These are phyloP conservation scores for Tuber microsphaerosporum DNA, from an alignment of 495 filamentous ascomycete genomes.

Conservation along the genomic window DNA sequence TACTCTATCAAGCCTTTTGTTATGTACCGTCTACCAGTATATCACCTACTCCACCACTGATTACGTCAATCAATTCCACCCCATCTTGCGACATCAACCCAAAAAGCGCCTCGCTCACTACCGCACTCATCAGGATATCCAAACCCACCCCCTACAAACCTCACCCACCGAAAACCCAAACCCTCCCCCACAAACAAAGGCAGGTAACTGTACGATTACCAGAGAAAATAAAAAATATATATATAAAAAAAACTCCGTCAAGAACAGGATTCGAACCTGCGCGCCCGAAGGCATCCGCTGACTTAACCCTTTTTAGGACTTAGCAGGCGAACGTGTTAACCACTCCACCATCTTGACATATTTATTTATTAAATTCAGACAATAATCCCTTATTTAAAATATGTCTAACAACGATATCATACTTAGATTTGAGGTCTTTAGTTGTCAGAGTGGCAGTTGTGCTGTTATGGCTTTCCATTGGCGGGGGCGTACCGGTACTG, in stretches of 20 bases:
- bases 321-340: conserved; percentile 43
- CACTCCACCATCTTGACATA: conserved; percentile 41
- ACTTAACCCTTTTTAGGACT: conserved; percentile 6
- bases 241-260: conserved; percentile 12
- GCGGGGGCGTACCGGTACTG: too few species aligned
- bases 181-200: neutral
- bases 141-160: neutral
- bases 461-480: neutral
- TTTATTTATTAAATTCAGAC: neutral
- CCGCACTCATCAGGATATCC: neutral
- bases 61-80: too few species aligned
- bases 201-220: neutral
- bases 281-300: conserved; percentile 41
- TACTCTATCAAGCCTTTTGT: too few species aligned
- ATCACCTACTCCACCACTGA: too few species aligned
- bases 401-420: too few species aligned
- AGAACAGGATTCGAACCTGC: conserved; percentile 42
- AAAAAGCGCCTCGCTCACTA: too few species aligned
- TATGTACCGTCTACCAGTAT: too few species aligned
- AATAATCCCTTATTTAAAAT: neutral
- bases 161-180: neutral
- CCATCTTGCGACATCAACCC: too few species aligned
- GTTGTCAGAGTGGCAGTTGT: neutral
- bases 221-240: neutral
- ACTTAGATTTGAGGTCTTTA: neutral